phyloP scores from a whole-genome alignment of 2,329 filamentous ascomycete species.

The Stromatinia cepivora region DNA sequence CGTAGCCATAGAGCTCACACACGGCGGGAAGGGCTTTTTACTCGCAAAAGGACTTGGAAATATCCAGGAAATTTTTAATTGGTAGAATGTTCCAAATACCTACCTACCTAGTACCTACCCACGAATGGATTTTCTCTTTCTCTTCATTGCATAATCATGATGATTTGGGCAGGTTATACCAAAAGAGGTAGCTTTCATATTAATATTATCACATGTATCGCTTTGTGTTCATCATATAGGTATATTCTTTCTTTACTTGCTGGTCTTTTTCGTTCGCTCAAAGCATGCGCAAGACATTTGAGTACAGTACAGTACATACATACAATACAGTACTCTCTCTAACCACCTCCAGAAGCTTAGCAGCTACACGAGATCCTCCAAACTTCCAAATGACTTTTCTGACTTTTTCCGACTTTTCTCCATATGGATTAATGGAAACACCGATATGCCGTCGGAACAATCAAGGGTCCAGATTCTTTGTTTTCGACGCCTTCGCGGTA shows the following conservation, averaged over 20 bases:
- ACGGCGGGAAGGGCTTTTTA: constrained; percentile 9
- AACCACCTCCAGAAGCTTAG: not conserved
- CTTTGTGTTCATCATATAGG: not conserved
- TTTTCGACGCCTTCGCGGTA: not conserved
- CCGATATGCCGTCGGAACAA: not conserved
- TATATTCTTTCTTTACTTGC: not conserved
- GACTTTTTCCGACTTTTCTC: not conserved
- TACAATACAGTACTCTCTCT: not conserved
- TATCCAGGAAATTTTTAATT: not conserved
- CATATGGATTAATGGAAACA: not conserved
- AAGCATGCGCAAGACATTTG: constrained; percentile 16
- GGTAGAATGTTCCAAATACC: not conserved
- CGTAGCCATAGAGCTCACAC: constrained; percentile 5
- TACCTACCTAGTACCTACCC: not conserved
- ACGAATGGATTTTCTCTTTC: not conserved
- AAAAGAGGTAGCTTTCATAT: not conserved
- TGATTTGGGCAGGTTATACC: not conserved
- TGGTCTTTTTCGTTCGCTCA: not conserved
- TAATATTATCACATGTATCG: not conserved
- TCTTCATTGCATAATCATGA: not conserved
- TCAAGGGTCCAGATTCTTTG: constrained; percentile 9
- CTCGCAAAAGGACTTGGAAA: not conserved
- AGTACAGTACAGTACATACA: not conserved
- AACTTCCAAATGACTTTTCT: not conserved
- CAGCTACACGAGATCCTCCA: not conserved